phyloP scores from a whole-genome alignment of 176 grass and related monocot species.

The Oryza meyeriana region DNA sequence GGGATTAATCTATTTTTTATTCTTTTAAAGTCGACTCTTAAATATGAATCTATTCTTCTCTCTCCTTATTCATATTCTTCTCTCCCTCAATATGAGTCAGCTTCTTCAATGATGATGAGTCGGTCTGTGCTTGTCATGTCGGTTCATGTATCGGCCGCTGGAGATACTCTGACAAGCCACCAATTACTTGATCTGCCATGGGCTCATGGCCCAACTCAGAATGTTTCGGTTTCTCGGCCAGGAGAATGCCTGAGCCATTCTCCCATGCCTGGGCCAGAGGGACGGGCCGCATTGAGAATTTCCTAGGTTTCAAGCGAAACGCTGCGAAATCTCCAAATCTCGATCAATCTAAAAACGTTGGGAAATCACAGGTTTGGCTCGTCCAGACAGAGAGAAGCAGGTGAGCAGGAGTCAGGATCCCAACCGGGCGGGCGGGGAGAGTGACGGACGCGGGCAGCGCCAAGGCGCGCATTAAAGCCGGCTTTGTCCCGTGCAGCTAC shows the following conservation, averaged over 20 bases:
- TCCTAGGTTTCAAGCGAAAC: background rate
- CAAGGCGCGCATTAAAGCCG: conserved; percentile 30
- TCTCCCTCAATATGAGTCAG: too few species aligned
- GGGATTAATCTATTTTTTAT: too few species aligned
- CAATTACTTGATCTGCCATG: background rate
- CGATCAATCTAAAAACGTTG: background rate
- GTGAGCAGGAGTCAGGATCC: background rate
- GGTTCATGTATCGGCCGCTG: too few species aligned
- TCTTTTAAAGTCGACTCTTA: too few species aligned
- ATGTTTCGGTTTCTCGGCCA: too few species aligned
- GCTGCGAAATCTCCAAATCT: background rate
- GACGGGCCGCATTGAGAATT: background rate
- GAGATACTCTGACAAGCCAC: background rate
- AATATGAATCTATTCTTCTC: too few species aligned
- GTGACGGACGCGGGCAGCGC: conserved; percentile 7
- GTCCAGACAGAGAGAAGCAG: background rate
- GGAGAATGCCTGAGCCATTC: too few species aligned
- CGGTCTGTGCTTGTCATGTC: too few species aligned
- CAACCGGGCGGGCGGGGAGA: background rate
- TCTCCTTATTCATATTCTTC: too few species aligned
- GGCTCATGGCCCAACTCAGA: background rate
- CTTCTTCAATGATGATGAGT: too few species aligned
- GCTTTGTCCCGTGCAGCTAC: conserved; percentile 23
- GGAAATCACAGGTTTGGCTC: background rate
- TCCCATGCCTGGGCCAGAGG: background rate